Evolutionary conservation across 1,284 basidiomycete species (phyloP).

Genomic region (Pseudozyma hubeiensis): DNA sequence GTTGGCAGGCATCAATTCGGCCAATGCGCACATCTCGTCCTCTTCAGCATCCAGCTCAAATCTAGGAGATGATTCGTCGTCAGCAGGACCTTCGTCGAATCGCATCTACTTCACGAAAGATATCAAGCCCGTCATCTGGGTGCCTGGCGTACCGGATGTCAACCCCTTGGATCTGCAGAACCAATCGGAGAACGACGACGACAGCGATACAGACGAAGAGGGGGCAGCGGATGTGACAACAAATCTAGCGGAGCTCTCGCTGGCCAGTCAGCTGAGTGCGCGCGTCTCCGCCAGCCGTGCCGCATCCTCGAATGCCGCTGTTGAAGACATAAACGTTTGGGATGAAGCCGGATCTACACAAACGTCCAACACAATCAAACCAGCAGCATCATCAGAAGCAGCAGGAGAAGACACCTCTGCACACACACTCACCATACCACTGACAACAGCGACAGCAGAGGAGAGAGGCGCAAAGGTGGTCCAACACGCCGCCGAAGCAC

Average conservation of each 20-base stretch:
- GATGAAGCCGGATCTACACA: constrained; percentile 17
- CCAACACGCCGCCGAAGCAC: constrained; percentile 40
- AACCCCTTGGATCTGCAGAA: constrained; percentile 32
- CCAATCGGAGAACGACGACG: constrained; percentile 24
- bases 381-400: background rate
- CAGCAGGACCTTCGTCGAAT: constrained; percentile 25
- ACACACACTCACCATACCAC: background rate
- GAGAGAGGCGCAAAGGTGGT: constrained; percentile 24
- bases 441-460: constrained; percentile 4
- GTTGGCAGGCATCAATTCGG: constrained; percentile 65
- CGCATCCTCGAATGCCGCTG: background rate
- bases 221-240: constrained; percentile 26
- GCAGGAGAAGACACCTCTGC: constrained; percentile 1
- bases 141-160: constrained; percentile 51
- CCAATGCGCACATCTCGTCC: constrained; percentile 40
- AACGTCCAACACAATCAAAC: background rate
- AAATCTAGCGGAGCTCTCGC: constrained; percentile 34
- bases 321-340: constrained; percentile 50
- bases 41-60: constrained; percentile 12
- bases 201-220: constrained; percentile 22
- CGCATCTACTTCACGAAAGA: constrained; percentile 48
- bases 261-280: constrained; percentile 46
- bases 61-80: background rate
- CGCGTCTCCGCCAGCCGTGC: constrained; percentile 26
- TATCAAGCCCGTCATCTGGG: constrained; percentile 54